A percentile compares a stretch with the other conserved stretches of the same genome.
Conservation (phyloP, 2,329 filamentous ascomycete species). For the Rhexocercosporidium sp. region DNA sequence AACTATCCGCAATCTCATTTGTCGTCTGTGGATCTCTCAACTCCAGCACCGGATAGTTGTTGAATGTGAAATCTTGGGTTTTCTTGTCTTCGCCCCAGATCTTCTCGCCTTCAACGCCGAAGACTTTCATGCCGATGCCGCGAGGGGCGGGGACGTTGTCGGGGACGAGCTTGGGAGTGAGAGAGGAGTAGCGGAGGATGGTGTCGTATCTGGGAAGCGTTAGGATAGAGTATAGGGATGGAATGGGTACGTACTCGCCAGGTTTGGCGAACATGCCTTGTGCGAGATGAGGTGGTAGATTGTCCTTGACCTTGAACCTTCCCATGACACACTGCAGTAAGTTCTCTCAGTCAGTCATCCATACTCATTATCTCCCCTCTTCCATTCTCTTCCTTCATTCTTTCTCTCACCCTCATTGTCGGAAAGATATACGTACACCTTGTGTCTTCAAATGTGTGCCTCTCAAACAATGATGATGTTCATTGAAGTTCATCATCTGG, state of each 20-base stretch:
- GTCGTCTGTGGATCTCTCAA: constrained; percentile 27
- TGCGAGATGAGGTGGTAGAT: constrained; percentile 27
- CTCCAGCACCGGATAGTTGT: constrained; percentile 28
- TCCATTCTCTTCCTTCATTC: not conserved
- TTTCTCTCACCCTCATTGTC: not conserved
- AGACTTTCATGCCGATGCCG: constrained; percentile 30
- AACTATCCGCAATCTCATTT: constrained; percentile 27
- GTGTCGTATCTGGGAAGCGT: constrained; percentile 9
- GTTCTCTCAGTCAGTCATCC: not conserved
- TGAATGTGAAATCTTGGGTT: constrained; percentile 30
- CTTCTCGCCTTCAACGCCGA: constrained; percentile 28
- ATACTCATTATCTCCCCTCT: too few species aligned
- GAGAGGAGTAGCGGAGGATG: constrained; percentile 29
- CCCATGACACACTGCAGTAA: constrained; percentile 24
- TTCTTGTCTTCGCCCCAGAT: constrained; percentile 31
- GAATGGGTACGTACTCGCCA: constrained; percentile 14
- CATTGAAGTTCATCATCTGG: constrained; percentile 32
- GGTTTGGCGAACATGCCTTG: constrained; percentile 31
- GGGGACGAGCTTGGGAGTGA: constrained; percentile 28
- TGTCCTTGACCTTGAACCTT: constrained; percentile 28
- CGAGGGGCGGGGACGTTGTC: constrained; percentile 28
- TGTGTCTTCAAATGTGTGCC: constrained; percentile 29
- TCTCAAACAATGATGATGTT: constrained; percentile 28
- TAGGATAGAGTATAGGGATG: not conserved
- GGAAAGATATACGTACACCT: constrained; percentile 15